Base-by-base conservation (phyloP, 805 yeast genomes). In the Sungouiella thailandica region DNA sequence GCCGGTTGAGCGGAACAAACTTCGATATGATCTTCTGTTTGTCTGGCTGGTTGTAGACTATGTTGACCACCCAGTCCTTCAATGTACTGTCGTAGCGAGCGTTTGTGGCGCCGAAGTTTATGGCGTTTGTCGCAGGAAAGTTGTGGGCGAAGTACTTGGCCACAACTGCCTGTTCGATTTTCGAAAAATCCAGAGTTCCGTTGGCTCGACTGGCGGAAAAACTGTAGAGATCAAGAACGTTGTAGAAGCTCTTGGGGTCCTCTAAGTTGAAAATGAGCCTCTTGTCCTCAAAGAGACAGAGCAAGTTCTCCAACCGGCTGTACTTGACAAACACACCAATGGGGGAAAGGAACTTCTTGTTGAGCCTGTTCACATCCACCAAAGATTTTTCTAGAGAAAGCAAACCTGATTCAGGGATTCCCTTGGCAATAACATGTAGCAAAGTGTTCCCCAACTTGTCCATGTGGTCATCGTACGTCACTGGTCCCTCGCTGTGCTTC, bases 401-500 rank as follows among this genome's bases (percentile, higher is more conserved):
- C 12, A 65, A 31, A 12, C 43, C 28, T 1, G 68, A 53, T 23
- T 44, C 49, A 2, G 48, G 35, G 18, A 84, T 55, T 11, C 72
- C 70, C 10, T 70, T 69, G 31, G 74, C 72, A 19, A 86, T 60
- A 3, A 83, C 71, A 57, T 90, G 97, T 20, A 90, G 59, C 3
- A 90, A 50, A 0, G 93, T 78, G 51, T 88, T 87, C 0, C 90
- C 90, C 35, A 75, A 71, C 15, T 53, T 57, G 50, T 90, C 97
- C 6, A 76, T 60, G 51, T 90, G 97, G 18, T 76, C 79, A 28
- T 62, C 62, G 40, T 73, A 70, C 39, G 73, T 63, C 31, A 78
- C 64, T 19, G 58, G 53, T 0, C 31, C 36, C 5, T 27, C 17
- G 72, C 79, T 74, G 16, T 51, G 43, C 3, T 49, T 41, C 32